Percentiles rank a stretch among this genome's conserved stretches.
phyloP scores from a whole-genome alignment of 202 grass and related monocot genomes.

The Carex arenaria region DNA sequence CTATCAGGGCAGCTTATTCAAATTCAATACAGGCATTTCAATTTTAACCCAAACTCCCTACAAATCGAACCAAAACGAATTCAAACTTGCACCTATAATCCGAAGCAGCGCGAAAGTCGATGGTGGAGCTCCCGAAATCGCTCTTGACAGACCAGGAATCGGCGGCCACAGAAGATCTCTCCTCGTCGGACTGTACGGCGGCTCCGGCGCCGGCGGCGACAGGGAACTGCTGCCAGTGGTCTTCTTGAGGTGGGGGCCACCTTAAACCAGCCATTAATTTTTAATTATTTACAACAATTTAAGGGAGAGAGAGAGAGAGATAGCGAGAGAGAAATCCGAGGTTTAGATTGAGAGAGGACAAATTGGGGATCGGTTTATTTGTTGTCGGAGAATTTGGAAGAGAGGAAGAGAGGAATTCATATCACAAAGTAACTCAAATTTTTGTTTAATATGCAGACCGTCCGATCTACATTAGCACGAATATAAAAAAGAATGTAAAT shows the following conservation, averaged over 20 bases:
- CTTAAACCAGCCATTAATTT: slow-evolving; percentile 68
- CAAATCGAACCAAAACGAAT: neutral
- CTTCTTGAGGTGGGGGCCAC: slow-evolving; percentile 76
- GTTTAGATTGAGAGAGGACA: slow-evolving; percentile 21
- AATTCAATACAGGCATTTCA: neutral
- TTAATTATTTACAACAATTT: neutral
- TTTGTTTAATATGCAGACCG: too few species aligned
- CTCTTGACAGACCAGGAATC: slow-evolving; percentile 99
- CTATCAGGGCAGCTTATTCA: neutral
- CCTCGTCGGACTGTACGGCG: slow-evolving; percentile 59
- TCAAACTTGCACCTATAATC: slow-evolving; percentile 57
- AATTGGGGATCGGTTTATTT: slow-evolving; percentile 4
- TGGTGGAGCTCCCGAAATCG: slow-evolving; percentile 94
- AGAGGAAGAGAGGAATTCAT: too few species aligned
- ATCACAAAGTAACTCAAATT: too few species aligned
- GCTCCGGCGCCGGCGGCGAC: slow-evolving; percentile 11
- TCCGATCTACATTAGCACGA: too few species aligned
- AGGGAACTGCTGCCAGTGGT: slow-evolving; percentile 46
- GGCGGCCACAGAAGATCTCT: slow-evolving; percentile 86
- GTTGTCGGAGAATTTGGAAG: neutral
- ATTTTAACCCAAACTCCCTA: neutral
- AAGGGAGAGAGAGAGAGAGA: too few species aligned
- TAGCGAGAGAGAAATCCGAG: slow-evolving; percentile 12
- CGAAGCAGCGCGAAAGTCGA: slow-evolving; percentile 61
- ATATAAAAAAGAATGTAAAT: too few species aligned